phyloP scores from a whole-genome alignment of 768 basidiomycete species.

The Boletus sp. region DNA sequence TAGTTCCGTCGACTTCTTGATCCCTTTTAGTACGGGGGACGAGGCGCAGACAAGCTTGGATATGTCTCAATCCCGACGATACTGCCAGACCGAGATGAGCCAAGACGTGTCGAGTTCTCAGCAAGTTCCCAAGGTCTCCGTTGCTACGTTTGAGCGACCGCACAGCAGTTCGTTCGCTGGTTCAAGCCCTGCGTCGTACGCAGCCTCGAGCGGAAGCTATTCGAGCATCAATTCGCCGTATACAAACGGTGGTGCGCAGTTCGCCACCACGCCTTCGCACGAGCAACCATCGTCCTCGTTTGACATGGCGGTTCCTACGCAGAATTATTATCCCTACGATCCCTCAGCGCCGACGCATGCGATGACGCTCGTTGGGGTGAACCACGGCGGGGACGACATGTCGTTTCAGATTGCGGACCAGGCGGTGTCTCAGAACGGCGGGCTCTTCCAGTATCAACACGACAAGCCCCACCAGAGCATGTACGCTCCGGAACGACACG shows the following conservation, averaged over 20 bases:
- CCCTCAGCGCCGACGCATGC: slow-evolving; percentile 13
- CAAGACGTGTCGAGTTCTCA: slow-evolving; percentile 9
- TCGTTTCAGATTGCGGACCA: slow-evolving; percentile 18
- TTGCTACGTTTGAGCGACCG: slow-evolving; percentile 22
- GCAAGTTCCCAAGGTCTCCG: slow-evolving; percentile 7
- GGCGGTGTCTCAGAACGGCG: slow-evolving; percentile 14
- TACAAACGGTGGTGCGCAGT: slow-evolving; percentile 17
- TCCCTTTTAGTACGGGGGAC: slow-evolving; percentile 22
- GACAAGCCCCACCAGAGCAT: slow-evolving; percentile 26
- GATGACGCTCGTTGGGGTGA: slow-evolving; percentile 21
- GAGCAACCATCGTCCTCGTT: slow-evolving; percentile 23
- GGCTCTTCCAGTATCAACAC: slow-evolving; percentile 18
- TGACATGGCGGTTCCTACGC: slow-evolving; percentile 18
- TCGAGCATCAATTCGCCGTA: slow-evolving; percentile 28
- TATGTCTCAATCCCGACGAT: slow-evolving; percentile 15
- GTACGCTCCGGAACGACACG: slow-evolving; percentile 25
- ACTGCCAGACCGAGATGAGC: slow-evolving; percentile 10
- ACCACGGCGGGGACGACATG: slow-evolving; percentile 14
- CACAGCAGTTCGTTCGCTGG: slow-evolving; percentile 18
- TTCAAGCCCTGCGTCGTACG: slow-evolving; percentile 27
- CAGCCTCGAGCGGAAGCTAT: slow-evolving; percentile 24
- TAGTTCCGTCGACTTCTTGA: slow-evolving; percentile 21
- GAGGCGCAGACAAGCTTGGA: slow-evolving; percentile 18
- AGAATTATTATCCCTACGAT: slow-evolving; percentile 24
- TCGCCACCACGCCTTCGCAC: slow-evolving; percentile 17